A percentile compares a stretch with the other conserved stretches of the same genome.
Conservation (phyloP, 352 stramenopile genomes). For the Globisporangium recalcitrans region DNA sequence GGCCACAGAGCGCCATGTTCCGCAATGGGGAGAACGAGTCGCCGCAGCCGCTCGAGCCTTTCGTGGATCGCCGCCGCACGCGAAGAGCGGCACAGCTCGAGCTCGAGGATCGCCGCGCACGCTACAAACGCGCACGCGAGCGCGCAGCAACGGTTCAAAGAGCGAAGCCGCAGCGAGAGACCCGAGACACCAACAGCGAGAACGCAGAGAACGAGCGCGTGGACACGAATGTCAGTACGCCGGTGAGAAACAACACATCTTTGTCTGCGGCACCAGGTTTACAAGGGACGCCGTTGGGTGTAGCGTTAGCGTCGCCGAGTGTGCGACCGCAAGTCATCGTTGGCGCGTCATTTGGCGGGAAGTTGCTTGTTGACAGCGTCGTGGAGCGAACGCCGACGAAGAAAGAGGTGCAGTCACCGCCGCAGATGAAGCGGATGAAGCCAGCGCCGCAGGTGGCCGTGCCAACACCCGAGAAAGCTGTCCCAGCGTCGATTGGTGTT, state of each 20-base stretch:
- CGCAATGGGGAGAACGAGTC: background rate
- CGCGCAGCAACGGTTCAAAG: conserved; percentile 11
- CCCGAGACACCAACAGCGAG: background rate
- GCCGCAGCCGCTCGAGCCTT: conserved; percentile 7
- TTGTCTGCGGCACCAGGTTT: background rate
- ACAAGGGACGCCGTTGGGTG: background rate
- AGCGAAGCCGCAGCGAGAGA: background rate
- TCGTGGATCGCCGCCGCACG: conserved; percentile 24
- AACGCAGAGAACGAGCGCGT: background rate
- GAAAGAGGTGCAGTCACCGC: conserved; percentile 22
- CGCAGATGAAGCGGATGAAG: conserved; percentile 14
- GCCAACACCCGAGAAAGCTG: conserved; percentile 27
- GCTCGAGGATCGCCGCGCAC: conserved; percentile 22
- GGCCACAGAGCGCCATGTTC: conserved; percentile 1
- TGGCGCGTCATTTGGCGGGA: conserved; percentile 26
- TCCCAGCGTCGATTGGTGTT: conserved; percentile 9
- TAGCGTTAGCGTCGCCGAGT: background rate
- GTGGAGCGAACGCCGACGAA: conserved; percentile 54
- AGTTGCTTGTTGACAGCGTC: conserved; percentile 3
- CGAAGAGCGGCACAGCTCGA: conserved; percentile 26
- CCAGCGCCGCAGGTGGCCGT: conserved; percentile 19
- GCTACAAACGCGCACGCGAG: conserved; percentile 26
- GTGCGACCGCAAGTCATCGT: conserved; percentile 13
- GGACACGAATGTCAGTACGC: background rate
- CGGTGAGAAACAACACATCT: background rate